phyloP scores from a whole-genome alignment of 2,329 filamentous ascomycete genomes.

The Pseudogymnoascus destructans region DNA sequence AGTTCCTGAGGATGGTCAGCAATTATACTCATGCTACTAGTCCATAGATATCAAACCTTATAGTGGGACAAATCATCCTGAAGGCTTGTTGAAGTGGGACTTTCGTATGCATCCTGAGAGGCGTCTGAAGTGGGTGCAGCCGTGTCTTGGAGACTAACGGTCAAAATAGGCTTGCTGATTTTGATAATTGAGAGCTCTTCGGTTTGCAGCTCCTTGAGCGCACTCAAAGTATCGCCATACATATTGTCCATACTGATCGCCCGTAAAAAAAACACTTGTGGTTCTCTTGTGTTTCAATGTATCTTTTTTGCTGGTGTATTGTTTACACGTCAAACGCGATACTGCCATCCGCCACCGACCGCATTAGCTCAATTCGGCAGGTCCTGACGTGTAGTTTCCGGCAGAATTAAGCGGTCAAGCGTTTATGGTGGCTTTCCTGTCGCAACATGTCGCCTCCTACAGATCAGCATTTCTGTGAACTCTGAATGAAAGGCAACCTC shows the following conservation, averaged over 20 bases:
- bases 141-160: conserved; percentile 33
- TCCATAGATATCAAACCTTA: conserved; percentile 37
- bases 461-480: neutral
- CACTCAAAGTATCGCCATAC: conserved; percentile 1
- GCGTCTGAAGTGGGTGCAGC: conserved; percentile 55
- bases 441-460: neutral
- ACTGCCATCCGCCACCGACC: conserved; percentile 4
- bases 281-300: neutral
- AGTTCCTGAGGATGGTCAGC: conserved; percentile 45
- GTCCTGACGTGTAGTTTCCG: neutral
- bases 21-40: neutral
- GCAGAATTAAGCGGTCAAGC: conserved; percentile 8
- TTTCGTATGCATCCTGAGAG: conserved; percentile 50
- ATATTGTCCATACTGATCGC: neutral
- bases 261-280: neutral
- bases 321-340: neutral
- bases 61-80: conserved; percentile 81
- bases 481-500: neutral
- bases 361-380: neutral
- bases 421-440: neutral
- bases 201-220: conserved; percentile 37
- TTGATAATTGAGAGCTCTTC: conserved; percentile 59
- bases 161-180: conserved; percentile 61
- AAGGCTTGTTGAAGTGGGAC: conserved; percentile 60
- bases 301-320: neutral